Conservation (phyloP, 306 rosid genomes). For the Lotus japonicus region DNA sequence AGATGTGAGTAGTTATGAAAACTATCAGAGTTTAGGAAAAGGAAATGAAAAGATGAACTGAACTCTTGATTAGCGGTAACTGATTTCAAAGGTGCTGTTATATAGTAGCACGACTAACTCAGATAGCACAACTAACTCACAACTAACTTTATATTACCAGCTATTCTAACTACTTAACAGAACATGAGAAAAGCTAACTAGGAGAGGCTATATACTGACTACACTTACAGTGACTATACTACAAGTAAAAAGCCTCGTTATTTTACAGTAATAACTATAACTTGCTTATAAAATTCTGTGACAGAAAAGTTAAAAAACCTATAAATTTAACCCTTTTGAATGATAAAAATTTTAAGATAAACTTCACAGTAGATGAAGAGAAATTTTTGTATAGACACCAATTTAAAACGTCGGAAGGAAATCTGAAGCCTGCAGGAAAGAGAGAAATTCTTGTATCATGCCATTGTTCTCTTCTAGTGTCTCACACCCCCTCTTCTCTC, state of each 20-base stretch:
- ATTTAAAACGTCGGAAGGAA: not conserved
- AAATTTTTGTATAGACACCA: not conserved
- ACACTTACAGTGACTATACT: constrained; percentile 76
- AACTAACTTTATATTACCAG: no score
- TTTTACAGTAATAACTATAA: not conserved
- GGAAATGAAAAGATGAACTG: not conserved
- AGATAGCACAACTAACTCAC: no score
- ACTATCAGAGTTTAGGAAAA: no score
- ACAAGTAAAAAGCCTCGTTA: constrained; percentile 1
- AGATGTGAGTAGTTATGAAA: not conserved
- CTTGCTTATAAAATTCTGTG: not conserved
- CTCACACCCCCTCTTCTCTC: no score
- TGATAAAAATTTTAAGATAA: no score
- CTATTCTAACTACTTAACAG: no score
- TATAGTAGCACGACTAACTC: no score
- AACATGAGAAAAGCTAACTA: not conserved
- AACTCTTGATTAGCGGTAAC: not conserved
- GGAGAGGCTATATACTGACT: constrained; percentile 17
- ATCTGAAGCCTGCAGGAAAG: not conserved
- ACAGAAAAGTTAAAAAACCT: not conserved
- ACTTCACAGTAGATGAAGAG: not conserved
- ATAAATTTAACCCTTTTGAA: not conserved
- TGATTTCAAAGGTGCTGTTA: no score
- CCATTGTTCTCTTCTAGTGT: no score
- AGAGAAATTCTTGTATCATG: not conserved